Evolutionary conservation across 2,329 filamentous ascomycete genomes (phyloP), one percentile per base, ranked within the genome.

Genomic region (Graphium sp.): DNA sequence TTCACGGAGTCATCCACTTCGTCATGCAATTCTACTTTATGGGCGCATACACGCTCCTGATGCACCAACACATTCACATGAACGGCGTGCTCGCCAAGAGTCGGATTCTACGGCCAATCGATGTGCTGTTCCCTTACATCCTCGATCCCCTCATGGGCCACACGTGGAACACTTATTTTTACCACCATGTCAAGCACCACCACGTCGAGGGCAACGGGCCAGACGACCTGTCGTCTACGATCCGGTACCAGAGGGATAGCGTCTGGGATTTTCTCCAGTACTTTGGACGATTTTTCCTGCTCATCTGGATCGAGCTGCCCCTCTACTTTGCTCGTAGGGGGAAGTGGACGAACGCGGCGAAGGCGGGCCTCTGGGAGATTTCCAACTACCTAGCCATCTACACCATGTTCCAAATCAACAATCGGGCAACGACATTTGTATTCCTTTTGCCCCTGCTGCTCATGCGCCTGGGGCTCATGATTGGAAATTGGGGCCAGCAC

Each of bases 101-200:
- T 6, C 66, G 62, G 30, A 50, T 53, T 19, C 41, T 62, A 18
- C 17, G 14, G 13, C 11, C 13, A 14, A 48, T 85, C 33, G 80
- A 87, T 42, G 44, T 50, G 5, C 29, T 61, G 2, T 85, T 84
- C 39, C 80, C 80, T 0, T 87, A 83, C 44, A 48, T 85, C 22
- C 56, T 70, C 8, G 76, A 84, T 39, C 79, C 79, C 0, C 50
- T 87, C 32, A 77, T 83, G 66, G 80, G 80, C 8, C 80, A 87
- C 43, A 84, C 79, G 0, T 84, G 78, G 77, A 82, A 87, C 51
- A 75, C 74, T 2, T 87, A 87, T 52, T 87, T 66, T 46, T 85
- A 83, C 44, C 80, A 87, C 44, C 80, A 87, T 42, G 77, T 85
- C 44, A 87, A 87, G 56, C 78, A 84, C 43, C 80, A 87, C 44